Conservation (phyloP, 192 early-diverging fungal genomes). For the Entomortierella beljakovae region DNA sequence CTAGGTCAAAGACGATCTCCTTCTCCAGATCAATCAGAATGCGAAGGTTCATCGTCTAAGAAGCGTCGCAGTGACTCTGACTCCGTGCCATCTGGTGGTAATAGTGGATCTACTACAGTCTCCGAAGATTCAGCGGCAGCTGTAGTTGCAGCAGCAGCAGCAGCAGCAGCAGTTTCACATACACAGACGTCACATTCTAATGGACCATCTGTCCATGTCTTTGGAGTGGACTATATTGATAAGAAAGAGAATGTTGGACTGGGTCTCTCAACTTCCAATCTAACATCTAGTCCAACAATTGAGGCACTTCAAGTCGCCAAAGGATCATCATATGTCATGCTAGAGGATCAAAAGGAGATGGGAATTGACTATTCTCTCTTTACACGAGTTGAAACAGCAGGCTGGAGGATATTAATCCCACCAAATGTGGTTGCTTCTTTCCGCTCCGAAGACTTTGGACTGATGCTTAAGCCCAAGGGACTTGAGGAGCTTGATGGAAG, state of each 20-base stretch:
- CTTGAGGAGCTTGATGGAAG: slow-evolving; percentile 5
- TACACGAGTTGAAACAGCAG: slow-evolving; percentile 45
- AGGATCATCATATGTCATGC: slow-evolving; percentile 27
- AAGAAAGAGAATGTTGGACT: slow-evolving; percentile 3
- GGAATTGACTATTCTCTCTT: slow-evolving; percentile 49
- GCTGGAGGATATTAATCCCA: slow-evolving; percentile 52
- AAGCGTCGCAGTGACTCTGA: slow-evolving; percentile 18
- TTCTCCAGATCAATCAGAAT: slow-evolving; percentile 15
- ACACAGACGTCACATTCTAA: not conserved
- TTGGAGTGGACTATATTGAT: slow-evolving; percentile 32
- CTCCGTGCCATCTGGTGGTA: not conserved
- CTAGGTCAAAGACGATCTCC: slow-evolving; percentile 25
- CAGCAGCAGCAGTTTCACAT: slow-evolving; percentile 6
- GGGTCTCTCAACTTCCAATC: not conserved
- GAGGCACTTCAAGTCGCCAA: slow-evolving; percentile 38
- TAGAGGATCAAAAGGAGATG: slow-evolving; percentile 46
- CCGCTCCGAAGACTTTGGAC: slow-evolving; percentile 47
- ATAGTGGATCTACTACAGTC: not conserved
- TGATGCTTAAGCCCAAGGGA: slow-evolving; percentile 47
- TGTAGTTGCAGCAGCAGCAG: slow-evolving; percentile 16
- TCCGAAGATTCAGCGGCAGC: slow-evolving; percentile 17
- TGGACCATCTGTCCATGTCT: slow-evolving; percentile 14
- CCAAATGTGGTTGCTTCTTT: slow-evolving; percentile 43
- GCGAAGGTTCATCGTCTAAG: slow-evolving; percentile 11
- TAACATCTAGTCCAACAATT: not conserved